Percentiles rank a stretch among this genome's conserved stretches.
Conservation (phyloP, 805 yeast genomes). For the Torulaspora gathmanii region DNA sequence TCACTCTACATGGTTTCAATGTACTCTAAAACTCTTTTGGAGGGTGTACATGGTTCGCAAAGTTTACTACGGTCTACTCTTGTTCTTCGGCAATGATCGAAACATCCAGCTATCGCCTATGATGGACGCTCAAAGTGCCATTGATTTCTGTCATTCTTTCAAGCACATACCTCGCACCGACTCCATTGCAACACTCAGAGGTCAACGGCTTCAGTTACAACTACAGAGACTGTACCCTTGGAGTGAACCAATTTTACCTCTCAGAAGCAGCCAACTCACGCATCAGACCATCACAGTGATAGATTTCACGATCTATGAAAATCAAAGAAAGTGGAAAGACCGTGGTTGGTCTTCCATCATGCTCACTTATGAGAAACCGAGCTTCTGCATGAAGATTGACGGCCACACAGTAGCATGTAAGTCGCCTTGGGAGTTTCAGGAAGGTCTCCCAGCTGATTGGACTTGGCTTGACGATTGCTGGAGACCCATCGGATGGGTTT, state of each 20-base stretch:
- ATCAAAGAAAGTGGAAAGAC: conserved; percentile 32
- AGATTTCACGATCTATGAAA: conserved; percentile 27
- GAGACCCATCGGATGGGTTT: conserved; percentile 27
- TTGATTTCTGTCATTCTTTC: background rate
- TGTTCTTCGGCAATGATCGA: conserved; percentile 1
- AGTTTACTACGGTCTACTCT: conserved; percentile 8
- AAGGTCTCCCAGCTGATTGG: conserved; percentile 21
- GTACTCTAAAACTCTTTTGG: conserved; percentile 29
- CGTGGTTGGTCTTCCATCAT: conserved; percentile 23
- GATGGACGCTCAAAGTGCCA: conserved; percentile 5
- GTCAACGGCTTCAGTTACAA: conserved; percentile 13
- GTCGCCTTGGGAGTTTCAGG: conserved; percentile 26
- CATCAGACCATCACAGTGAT: conserved; percentile 15
- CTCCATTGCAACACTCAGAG: conserved; percentile 10
- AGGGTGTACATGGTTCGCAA: conserved; percentile 22
- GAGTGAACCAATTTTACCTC: conserved; percentile 5
- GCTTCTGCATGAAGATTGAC: conserved; percentile 13
- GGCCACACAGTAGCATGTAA: conserved; percentile 6
- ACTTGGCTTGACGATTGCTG: conserved; percentile 31
- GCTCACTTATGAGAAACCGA: conserved; percentile 26
- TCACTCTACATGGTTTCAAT: conserved; percentile 31
- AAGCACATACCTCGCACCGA: conserved; percentile 15
- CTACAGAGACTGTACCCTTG: conserved; percentile 17
- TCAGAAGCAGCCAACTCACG: background rate
- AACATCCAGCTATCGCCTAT: background rate